Evolutionary conservation across 164 flowering plant genomes (phyloP).

Genomic region (Stephania cephalantha): DNA sequence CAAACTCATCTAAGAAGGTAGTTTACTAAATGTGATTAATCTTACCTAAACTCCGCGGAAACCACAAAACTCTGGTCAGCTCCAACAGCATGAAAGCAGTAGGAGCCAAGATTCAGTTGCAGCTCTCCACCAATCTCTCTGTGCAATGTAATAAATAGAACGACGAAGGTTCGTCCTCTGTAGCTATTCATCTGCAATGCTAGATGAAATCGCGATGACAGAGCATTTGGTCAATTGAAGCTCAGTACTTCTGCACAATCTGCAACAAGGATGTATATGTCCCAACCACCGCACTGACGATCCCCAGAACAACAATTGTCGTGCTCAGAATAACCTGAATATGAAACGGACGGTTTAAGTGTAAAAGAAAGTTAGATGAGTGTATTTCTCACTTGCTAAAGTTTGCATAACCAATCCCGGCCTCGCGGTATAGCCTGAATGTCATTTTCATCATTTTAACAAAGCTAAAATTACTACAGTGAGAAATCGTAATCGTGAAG

Average conservation of each 20-base stretch:
- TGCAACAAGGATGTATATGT: conserved; percentile 50
- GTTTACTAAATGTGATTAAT: not conserved
- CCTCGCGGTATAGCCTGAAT: too few relatives aligned
- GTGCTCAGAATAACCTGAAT: conserved; percentile 39
- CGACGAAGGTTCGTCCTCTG: not conserved
- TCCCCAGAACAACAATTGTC: conserved; percentile 35
- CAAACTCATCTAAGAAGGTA: not conserved
- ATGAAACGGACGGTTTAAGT: not conserved
- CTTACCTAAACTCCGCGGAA: not conserved
- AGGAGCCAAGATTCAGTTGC: not conserved
- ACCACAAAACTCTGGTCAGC: not conserved
- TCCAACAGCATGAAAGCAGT: not conserved
- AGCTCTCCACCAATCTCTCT: not conserved
- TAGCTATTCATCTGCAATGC: not conserved
- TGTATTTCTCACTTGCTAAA: too few relatives aligned
- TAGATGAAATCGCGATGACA: not conserved
- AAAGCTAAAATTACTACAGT: too few relatives aligned
- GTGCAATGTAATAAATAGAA: not conserved
- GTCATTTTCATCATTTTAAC: too few relatives aligned
- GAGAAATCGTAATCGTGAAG: not conserved
- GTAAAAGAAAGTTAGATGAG: too few relatives aligned
- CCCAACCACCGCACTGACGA: conserved; percentile 43
- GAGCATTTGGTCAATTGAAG: not conserved
- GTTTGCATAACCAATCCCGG: too few relatives aligned
- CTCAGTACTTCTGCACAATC: conserved; percentile 34